Evolutionary conservation across 768 basidiomycete genomes (phyloP).

Genomic region (Baorangia bicolor): DNA sequence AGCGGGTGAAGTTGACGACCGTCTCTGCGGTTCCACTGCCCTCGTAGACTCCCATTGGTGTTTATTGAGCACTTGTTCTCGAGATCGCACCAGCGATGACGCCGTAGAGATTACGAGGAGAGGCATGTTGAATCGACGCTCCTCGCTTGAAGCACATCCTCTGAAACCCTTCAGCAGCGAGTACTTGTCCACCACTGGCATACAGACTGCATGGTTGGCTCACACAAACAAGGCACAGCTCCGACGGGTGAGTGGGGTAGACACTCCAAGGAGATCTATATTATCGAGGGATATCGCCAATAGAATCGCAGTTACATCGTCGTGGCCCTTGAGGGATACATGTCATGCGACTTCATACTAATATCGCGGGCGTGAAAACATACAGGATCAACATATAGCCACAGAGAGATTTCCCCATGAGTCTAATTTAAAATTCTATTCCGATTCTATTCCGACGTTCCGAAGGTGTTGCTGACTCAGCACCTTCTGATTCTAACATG

Average conservation of each 20-base stretch:
- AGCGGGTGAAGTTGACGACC: constrained; percentile 9
- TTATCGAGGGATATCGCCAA: constrained; percentile 66
- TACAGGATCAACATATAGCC: constrained; percentile 71
- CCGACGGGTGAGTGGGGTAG: constrained; percentile 42
- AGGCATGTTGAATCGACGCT: too few species aligned
- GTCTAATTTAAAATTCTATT: not conserved
- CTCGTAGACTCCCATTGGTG: not conserved
- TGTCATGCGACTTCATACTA: not conserved
- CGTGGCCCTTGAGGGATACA: constrained; percentile 62
- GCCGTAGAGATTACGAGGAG: too few species aligned
- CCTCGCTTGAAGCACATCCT: too few species aligned
- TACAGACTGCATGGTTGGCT: too few species aligned
- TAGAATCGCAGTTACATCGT: constrained; percentile 84
- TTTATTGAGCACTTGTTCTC: not conserved
- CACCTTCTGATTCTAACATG: constrained; percentile 23
- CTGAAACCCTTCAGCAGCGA: too few species aligned
- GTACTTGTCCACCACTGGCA: too few species aligned
- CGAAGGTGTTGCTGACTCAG: constrained; percentile 3
- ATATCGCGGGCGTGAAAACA: constrained; percentile 14
- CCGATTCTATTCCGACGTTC: too few species aligned
- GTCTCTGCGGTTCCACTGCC: not conserved
- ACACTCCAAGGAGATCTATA: constrained; percentile 76
- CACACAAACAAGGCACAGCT: too few species aligned
- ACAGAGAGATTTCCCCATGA: constrained; percentile 34
- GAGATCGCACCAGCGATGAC: too few species aligned